Conservation (phyloP, 805 yeast genomes). For the Candida krabiensis region DNA sequence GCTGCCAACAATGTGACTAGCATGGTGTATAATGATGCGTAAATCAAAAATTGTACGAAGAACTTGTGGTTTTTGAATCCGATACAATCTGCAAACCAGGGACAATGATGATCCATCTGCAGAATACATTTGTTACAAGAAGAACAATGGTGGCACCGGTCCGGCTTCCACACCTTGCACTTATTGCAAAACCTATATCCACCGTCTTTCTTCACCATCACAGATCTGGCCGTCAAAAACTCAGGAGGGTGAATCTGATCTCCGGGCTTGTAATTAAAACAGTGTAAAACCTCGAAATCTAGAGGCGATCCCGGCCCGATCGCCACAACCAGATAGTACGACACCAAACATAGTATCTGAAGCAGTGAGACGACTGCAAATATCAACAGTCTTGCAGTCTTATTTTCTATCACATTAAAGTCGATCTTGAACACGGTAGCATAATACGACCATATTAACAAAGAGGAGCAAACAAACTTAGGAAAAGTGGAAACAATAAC, state of each 20-base stretch:
- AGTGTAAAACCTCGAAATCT: slow-evolving; percentile 48
- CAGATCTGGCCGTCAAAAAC: slow-evolving; percentile 38
- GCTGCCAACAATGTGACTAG: slow-evolving; percentile 42
- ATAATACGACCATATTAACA: slow-evolving; percentile 50
- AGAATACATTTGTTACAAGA: slow-evolving; percentile 46
- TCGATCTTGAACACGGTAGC: slow-evolving; percentile 34
- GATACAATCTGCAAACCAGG: slow-evolving; percentile 90
- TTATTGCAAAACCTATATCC: slow-evolving; percentile 58
- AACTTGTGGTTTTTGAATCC: slow-evolving; percentile 80
- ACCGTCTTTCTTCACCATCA: slow-evolving; percentile 56
- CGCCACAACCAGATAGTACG: slow-evolving; percentile 53
- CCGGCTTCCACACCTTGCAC: slow-evolving; percentile 60
- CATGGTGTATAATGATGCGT: slow-evolving; percentile 48
- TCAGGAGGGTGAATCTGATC: slow-evolving; percentile 40
- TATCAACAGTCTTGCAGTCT: slow-evolving; percentile 17
- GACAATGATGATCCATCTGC: slow-evolving; percentile 66
- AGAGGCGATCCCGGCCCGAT: slow-evolving; percentile 67
- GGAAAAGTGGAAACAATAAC: slow-evolving; percentile 46
- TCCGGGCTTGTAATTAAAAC: slow-evolving; percentile 17
- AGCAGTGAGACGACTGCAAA: slow-evolving; percentile 30
- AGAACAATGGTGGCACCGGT: slow-evolving; percentile 58
- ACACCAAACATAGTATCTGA: slow-evolving; percentile 40
- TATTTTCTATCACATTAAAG: slow-evolving; percentile 20
- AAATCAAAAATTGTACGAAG: slow-evolving; percentile 71
- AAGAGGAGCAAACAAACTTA: slow-evolving; percentile 41